Evolutionary conservation across 176 grass and related monocot species (phyloP).

Genomic region (Echinochloa phyllopogon): DNA sequence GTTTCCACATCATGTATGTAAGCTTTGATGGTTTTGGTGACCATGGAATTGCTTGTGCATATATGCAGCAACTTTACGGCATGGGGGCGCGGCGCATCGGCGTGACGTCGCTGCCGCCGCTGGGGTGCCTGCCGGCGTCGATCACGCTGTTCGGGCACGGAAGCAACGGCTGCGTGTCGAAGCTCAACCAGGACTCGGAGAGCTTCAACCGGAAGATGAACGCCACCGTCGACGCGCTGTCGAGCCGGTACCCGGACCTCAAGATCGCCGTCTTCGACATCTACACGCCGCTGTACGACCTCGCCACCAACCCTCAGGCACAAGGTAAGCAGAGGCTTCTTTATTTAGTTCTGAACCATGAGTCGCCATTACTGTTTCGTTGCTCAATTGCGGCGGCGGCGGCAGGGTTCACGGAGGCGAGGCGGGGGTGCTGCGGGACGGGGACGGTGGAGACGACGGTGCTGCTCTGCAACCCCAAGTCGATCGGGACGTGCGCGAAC

Average conservation of each 20-base stretch:
- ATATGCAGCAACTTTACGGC: conserved; percentile 61
- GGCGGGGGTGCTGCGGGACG: conserved; percentile 74
- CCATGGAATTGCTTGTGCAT: neutral
- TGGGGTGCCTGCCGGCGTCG: conserved; percentile 73
- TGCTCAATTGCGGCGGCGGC: neutral
- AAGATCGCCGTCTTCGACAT: conserved; percentile 92
- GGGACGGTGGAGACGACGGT: conserved; percentile 85
- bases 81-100: conserved; percentile 83
- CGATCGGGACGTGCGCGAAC: conserved; percentile 81
- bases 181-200: conserved; percentile 65
- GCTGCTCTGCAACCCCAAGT: conserved; percentile 85
- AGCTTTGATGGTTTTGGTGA: neutral
- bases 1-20: neutral
- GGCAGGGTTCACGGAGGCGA: conserved; percentile 79
- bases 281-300: conserved; percentile 74
- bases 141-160: conserved; percentile 84
- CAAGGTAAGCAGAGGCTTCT: conserved; percentile 47
- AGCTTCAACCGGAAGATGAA: conserved; percentile 81
- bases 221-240: conserved; percentile 49
- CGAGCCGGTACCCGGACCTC: conserved; percentile 58
- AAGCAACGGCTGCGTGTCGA: conserved; percentile 53
- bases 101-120: conserved; percentile 78
- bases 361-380: too few relatives aligned
- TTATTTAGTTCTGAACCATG: too few relatives aligned
- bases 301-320: conserved; percentile 48